Percentiles rank a stretch among this genome's conserved stretches.
phyloP scores from a whole-genome alignment of 2,329 filamentous ascomycete genomes.

The Cryphonectria nitschkei region DNA sequence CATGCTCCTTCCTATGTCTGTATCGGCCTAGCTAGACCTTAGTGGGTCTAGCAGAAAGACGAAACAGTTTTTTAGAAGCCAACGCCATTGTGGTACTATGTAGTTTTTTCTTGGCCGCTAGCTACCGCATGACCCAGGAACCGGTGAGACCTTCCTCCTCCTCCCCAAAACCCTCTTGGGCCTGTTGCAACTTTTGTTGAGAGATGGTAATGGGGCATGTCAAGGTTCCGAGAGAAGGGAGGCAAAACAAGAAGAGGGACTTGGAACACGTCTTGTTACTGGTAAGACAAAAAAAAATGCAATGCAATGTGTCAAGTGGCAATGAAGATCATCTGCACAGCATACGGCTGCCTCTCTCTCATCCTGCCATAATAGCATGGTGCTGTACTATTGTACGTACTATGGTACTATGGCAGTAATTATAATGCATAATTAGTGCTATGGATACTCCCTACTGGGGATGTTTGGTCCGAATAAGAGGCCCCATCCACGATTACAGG shows the following conservation, averaged over 20 bases:
- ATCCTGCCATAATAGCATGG: background rate
- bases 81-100: background rate
- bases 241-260: background rate
- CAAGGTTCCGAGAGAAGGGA: background rate
- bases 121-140: background rate
- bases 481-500: background rate
- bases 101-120: background rate
- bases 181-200: background rate
- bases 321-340: background rate
- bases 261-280: background rate
- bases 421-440: background rate
- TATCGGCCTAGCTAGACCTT: background rate
- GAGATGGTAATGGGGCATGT: background rate
- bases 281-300: background rate
- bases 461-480: background rate
- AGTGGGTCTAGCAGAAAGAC: background rate
- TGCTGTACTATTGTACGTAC: background rate
- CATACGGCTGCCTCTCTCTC: background rate
- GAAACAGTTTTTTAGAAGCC: background rate
- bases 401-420: background rate
- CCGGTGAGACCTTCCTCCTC: background rate
- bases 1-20: background rate
- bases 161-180: no score
- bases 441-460: background rate
- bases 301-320: background rate